These are phyloP conservation scores for Trichoderma citrinoviride DNA, from an alignment of 2,329 filamentous ascomycete species.

Conservation along the genomic window DNA sequence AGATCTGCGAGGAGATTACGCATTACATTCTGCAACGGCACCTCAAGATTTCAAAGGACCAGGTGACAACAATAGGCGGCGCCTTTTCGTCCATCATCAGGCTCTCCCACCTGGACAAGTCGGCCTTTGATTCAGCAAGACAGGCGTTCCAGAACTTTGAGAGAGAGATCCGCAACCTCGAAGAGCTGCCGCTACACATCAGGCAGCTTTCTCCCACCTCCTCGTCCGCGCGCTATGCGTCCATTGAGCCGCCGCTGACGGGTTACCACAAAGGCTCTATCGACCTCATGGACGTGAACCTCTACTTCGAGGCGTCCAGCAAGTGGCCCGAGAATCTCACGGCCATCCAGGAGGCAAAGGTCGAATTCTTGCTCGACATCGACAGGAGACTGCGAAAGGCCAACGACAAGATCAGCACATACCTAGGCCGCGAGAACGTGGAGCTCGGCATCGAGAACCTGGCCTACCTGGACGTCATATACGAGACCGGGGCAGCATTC, in stretches of 20 bases:
- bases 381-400: slow-evolving; percentile 64
- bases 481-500: slow-evolving; percentile 70
- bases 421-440: slow-evolving; percentile 78
- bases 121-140: slow-evolving; percentile 66
- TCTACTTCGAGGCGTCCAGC: slow-evolving; percentile 90
- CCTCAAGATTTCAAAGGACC: slow-evolving; percentile 57
- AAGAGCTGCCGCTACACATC: slow-evolving; percentile 83
- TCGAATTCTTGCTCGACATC: slow-evolving; percentile 81
- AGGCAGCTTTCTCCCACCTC: slow-evolving; percentile 74
- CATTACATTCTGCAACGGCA: slow-evolving; percentile 68
- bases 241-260: slow-evolving; percentile 45
- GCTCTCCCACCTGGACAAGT: slow-evolving; percentile 47
- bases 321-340: slow-evolving; percentile 91
- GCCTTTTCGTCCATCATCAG: slow-evolving; percentile 50
- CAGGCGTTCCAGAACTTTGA: slow-evolving; percentile 72
- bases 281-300: slow-evolving; percentile 69
- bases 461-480: slow-evolving; percentile 77
- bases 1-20: slow-evolving; percentile 77
- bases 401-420: slow-evolving; percentile 60
- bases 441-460: slow-evolving; percentile 68
- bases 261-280: slow-evolving; percentile 44
- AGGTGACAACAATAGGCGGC: slow-evolving; percentile 51
- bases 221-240: slow-evolving; percentile 71
- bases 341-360: slow-evolving; percentile 90
- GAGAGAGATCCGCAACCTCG: slow-evolving; percentile 70